Evolutionary conservation across 2,329 filamentous ascomycete genomes (phyloP), one percentile per base, ranked within the genome.

Genomic region (Penicillium sp.): DNA sequence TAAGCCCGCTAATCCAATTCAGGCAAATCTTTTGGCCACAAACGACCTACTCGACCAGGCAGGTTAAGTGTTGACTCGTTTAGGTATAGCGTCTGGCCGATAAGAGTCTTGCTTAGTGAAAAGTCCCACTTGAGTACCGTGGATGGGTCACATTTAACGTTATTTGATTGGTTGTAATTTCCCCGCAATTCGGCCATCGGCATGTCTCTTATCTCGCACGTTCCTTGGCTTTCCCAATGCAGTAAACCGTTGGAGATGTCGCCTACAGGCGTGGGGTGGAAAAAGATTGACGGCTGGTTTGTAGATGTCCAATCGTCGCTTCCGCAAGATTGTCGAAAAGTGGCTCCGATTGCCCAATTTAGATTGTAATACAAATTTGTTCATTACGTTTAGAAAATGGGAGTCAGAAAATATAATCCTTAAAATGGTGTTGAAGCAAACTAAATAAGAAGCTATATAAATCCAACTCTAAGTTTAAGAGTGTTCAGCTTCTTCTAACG

Each of bases 401-500:
- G 12, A 35, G 5, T 35, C 5, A 3, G 17, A 2, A 8, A 17
- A 30, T 17, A 17, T 19, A 30, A 30, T 30, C 28, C 9, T 6
- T 43, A 4, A 12, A 5, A 5, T 5, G 28, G 17, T 28, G 10
- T 17, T 3, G 28, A 30, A 12, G 1, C 11, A 17, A 28, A 28
- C 1, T 30, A 17, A 17, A 12, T 12, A 43, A n/a, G 1, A 28
- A 10, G 16, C 16, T 43, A 14, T 17, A 17, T 30, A 12, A 30
- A 28, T 12, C 5, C 10, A 17, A 43, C 12, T 5, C 10, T 1
- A 43, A 43, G 28, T 3, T 43, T 17, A 17, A 17, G 26, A 43
- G 16, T n/a, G 25, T 16, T 40, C 46, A n/a, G 28, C 46, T 10
- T 40, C 46, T 40, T 49, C 46, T 8, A 31, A 8, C 9, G 71